These are phyloP conservation scores for Corinectria fuckeliana DNA, from an alignment of 2,329 filamentous ascomycete genomes.

Conservation along the genomic window DNA sequence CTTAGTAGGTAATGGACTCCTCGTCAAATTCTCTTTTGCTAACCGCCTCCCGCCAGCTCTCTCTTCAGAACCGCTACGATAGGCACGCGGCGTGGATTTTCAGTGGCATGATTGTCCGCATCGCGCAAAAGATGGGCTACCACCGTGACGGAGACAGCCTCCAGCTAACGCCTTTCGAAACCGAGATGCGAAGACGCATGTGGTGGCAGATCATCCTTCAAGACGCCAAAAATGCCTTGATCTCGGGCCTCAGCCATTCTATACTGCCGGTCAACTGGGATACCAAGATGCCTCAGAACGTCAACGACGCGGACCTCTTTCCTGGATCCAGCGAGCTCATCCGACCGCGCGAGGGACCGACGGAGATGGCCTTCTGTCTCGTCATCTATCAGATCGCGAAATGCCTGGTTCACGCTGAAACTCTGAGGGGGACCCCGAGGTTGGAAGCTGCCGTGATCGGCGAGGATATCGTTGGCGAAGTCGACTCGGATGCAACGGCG, in stretches of 20 bases:
- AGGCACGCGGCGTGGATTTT: constrained; percentile 64
- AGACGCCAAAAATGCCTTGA: constrained; percentile 60
- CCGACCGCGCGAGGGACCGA: constrained; percentile 58
- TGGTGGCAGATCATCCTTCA: constrained; percentile 70
- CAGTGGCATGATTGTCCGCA: constrained; percentile 64
- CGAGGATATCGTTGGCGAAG: not conserved
- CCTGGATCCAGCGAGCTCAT: constrained; percentile 57
- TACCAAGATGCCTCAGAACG: constrained; percentile 59
- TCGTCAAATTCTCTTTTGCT: constrained; percentile 4
- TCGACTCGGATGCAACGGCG: not conserved
- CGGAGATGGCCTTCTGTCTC: constrained; percentile 64
- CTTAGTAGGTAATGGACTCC: constrained; percentile 45
- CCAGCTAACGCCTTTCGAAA: constrained; percentile 64
- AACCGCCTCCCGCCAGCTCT: constrained; percentile 47
- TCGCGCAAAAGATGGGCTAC: constrained; percentile 70
- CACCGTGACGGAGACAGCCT: constrained; percentile 64
- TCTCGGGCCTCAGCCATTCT: constrained; percentile 60
- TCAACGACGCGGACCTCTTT: constrained; percentile 64
- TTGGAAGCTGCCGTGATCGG: not conserved
- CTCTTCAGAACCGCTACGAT: constrained; percentile 61
- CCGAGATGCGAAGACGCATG: constrained; percentile 67
- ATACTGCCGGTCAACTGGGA: constrained; percentile 57
- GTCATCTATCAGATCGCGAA: constrained; percentile 55
- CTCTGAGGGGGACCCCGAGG: not conserved
- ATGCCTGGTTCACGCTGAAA: constrained; percentile 46